Evolutionary conservation across 495 filamentous ascomycete species (phyloP).

Genomic region (Aspergillus heteromorphus): DNA sequence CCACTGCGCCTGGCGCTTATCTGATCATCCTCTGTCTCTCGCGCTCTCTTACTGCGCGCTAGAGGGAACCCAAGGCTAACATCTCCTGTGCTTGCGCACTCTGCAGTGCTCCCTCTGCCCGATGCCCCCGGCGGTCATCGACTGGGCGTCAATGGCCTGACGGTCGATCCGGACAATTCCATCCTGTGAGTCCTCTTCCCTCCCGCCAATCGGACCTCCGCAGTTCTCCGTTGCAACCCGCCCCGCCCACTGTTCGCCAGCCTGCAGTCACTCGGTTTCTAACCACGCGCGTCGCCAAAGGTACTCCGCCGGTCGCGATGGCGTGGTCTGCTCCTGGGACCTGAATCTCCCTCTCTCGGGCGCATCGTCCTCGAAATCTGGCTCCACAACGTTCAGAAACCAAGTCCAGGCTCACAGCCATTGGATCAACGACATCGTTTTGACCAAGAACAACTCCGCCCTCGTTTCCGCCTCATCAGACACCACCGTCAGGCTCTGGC

Average conservation of each 20-base stretch:
- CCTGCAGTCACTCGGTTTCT: conserved; percentile 17
- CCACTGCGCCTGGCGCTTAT: conserved; percentile 30
- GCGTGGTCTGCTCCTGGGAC: conserved; percentile 94
- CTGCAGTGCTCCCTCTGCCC: conserved; percentile 83
- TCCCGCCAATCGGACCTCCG: not conserved
- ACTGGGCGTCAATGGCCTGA: conserved; percentile 88
- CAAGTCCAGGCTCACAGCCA: conserved; percentile 98
- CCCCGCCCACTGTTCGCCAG: conserved; percentile 2
- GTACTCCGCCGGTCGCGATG: conserved; percentile 93
- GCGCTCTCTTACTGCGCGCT: not conserved
- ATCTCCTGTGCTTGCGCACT: not conserved
- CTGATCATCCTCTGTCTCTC: not conserved
- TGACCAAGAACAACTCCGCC: conserved; percentile 74
- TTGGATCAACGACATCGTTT: conserved; percentile 96
- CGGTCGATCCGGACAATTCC: conserved; percentile 75
- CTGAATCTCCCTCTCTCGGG: conserved; percentile 50
- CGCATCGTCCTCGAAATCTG: conserved; percentile 29
- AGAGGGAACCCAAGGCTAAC: conserved; percentile 10
- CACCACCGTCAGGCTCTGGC: conserved; percentile 90
- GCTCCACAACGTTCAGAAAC: conserved; percentile 65
- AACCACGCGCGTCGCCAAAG: conserved; percentile 41
- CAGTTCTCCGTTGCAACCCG: not conserved
- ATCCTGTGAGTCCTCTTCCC: conserved; percentile 63
- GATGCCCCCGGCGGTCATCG: conserved; percentile 88
- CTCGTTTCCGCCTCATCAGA: conserved; percentile 94